Percentiles rank a stretch among this genome's conserved stretches.
phyloP scores from a whole-genome alignment of 805 yeast species.

The Cyberlindnera bimundalis region DNA sequence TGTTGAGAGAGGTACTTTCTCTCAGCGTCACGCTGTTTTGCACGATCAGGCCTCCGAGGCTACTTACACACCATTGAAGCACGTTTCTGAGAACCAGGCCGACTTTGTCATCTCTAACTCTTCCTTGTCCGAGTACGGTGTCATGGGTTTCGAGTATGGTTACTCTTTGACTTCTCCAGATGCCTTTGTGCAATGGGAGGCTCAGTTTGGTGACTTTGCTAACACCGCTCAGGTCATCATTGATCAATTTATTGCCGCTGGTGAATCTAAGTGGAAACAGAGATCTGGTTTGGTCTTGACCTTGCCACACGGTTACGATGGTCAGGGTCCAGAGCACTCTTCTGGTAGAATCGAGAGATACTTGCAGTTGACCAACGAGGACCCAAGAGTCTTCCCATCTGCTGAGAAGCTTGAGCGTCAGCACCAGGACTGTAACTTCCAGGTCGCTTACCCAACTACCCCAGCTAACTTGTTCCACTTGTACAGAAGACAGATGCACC shows the following conservation, averaged over 20 bases:
- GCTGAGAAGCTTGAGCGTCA: slow-evolving; percentile 88
- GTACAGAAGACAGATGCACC: slow-evolving; percentile 97
- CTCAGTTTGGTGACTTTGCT: slow-evolving; percentile 99
- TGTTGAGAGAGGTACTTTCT: slow-evolving; percentile 99
- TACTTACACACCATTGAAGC: slow-evolving; percentile 81
- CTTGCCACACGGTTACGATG: slow-evolving; percentile 98
- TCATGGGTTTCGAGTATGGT: slow-evolving; percentile 98
- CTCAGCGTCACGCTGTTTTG: slow-evolving; percentile 97
- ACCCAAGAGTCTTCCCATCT: slow-evolving; percentile 89
- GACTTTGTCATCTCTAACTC: slow-evolving; percentile 89
- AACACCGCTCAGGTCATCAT: slow-evolving; percentile 97
- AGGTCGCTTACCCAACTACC: slow-evolving; percentile 96
- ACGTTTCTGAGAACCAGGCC: slow-evolving; percentile 77
- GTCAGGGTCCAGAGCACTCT: slow-evolving; percentile 99
- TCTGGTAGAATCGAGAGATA: slow-evolving; percentile 97
- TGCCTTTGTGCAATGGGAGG: slow-evolving; percentile 97
- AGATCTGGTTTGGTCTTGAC: slow-evolving; percentile 95
- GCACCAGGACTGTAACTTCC: slow-evolving; percentile 98
- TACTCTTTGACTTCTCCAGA: slow-evolving; percentile 97
- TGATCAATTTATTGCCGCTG: slow-evolving; percentile 95
- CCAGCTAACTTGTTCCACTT: slow-evolving; percentile 96
- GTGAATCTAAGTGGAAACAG: slow-evolving; percentile 98
- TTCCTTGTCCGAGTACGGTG: slow-evolving; percentile 97
- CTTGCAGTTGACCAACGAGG: slow-evolving; percentile 93
- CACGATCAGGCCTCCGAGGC: slow-evolving; percentile 91